A percentile compares a stretch with the other conserved stretches of the same genome.
Conservation (phyloP, 2,329 filamentous ascomycete species). For the Microdochium nivale region DNA sequence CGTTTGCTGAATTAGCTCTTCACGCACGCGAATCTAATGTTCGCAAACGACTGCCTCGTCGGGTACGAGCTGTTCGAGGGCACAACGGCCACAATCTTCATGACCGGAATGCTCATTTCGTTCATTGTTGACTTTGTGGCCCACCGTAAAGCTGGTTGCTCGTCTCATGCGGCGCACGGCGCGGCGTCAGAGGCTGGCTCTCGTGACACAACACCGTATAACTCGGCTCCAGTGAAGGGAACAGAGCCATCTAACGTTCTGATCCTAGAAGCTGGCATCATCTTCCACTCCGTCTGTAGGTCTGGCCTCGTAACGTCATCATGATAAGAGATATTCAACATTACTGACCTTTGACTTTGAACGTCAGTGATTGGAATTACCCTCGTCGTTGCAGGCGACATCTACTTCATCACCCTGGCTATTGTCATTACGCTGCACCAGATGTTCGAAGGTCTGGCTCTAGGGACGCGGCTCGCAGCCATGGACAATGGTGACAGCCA, state of each 20-base stretch:
- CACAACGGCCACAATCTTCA: constrained; percentile 60
- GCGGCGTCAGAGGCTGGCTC: constrained; percentile 32
- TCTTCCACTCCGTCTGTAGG: constrained; percentile 65
- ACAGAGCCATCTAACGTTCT: constrained; percentile 29
- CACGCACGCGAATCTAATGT: constrained; percentile 67
- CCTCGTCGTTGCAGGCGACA: constrained; percentile 50
- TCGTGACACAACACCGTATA: neutral
- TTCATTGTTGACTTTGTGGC: constrained; percentile 64
- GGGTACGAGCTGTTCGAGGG: constrained; percentile 55
- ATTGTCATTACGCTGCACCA: constrained; percentile 70
- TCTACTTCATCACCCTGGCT: constrained; percentile 48
- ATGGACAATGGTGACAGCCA: constrained; percentile 23
- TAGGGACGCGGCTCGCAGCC: constrained; percentile 61
- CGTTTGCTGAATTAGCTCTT: constrained; percentile 36
- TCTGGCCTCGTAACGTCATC: too few relatives aligned
- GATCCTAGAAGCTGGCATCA: constrained; percentile 65
- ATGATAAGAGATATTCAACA: too few relatives aligned
- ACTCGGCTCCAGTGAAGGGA: too few relatives aligned
- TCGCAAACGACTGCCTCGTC: constrained; percentile 60
- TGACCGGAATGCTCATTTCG: constrained; percentile 66
- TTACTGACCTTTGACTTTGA: too few relatives aligned
- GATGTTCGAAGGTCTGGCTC: constrained; percentile 68
- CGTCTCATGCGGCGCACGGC: constrained; percentile 9
- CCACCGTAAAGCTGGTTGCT: constrained; percentile 45
- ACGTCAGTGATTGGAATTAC: constrained; percentile 52